These are phyloP conservation scores for Iris macrosiphon DNA, from an alignment of 106 monocot genomes.

Conservation along the genomic window DNA sequence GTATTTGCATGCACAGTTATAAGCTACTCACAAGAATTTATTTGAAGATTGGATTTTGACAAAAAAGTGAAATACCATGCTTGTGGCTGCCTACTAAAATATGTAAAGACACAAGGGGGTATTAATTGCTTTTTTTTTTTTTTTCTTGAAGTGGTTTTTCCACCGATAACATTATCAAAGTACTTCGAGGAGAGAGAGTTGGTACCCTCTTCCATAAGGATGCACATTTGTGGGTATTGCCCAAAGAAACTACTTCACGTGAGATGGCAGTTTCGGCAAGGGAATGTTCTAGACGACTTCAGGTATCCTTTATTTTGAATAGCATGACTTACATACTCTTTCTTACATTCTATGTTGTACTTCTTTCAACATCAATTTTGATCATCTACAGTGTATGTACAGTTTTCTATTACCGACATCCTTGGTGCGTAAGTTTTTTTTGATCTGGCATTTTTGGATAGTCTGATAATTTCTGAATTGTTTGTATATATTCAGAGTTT, in stretches of 20 bases:
- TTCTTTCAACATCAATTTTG: background rate
- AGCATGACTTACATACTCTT: background rate
- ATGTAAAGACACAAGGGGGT: no score
- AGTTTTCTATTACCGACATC: background rate
- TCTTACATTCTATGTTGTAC: background rate
- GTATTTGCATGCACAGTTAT: no score
- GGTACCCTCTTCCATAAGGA: slow-evolving; percentile 84
- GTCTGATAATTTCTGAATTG: background rate
- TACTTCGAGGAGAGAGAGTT: slow-evolving; percentile 67
- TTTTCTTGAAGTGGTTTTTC: slow-evolving; percentile 56
- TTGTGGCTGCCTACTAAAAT: no score
- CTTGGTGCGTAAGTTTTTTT: background rate
- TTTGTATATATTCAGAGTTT: slow-evolving; percentile 18
- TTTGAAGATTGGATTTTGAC: no score
- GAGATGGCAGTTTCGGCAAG: slow-evolving; percentile 90
- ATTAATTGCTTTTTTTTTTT: no score
- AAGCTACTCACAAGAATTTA: no score
- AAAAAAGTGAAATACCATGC: no score
- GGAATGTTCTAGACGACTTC: slow-evolving; percentile 75
- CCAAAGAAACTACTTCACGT: slow-evolving; percentile 45
- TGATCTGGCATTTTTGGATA: slow-evolving; percentile 38
- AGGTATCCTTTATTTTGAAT: slow-evolving; percentile 25
- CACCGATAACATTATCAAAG: slow-evolving; percentile 59
- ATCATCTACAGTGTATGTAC: background rate
- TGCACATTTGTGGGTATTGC: slow-evolving; percentile 44